phyloP scores from a whole-genome alignment of 805 yeast species.

The Saccharomycopsis fermentans region DNA sequence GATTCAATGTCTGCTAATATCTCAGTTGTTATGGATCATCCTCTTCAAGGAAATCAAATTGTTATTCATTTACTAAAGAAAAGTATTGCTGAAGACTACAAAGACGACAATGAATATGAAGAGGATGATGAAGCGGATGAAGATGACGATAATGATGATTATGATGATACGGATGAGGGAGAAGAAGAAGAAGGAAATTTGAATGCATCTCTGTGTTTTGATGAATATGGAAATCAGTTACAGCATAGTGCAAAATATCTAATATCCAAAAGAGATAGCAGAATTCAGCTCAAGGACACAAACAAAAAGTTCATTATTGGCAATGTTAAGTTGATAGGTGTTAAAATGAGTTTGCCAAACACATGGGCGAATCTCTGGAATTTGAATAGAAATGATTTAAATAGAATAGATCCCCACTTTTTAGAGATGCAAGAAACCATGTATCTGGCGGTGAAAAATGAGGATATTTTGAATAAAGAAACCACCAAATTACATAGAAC shows the following conservation, averaged over 20 bases:
- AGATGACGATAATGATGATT: neutral
- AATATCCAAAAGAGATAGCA: conserved; percentile 2
- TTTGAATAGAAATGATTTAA: conserved; percentile 8
- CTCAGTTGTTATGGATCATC: conserved; percentile 18
- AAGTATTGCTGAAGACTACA: neutral
- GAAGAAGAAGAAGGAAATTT: neutral
- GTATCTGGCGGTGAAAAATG: conserved; percentile 12
- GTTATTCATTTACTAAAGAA: conserved; percentile 17
- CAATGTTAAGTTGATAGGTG: conserved; percentile 11
- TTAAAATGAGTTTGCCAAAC: conserved; percentile 12
- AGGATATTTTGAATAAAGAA: conserved; percentile 8
- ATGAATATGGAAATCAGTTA: neutral
- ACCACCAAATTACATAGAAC: conserved; percentile 14
- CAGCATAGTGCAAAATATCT: neutral
- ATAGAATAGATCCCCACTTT: conserved; percentile 3
- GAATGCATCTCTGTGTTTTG: neutral
- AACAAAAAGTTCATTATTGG: conserved; percentile 10
- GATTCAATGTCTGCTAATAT: conserved; percentile 14
- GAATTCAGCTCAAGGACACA: neutral
- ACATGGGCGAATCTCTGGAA: conserved; percentile 16
- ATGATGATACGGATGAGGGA: neutral
- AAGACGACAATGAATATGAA: neutral
- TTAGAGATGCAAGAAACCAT: conserved; percentile 14
- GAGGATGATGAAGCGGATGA: conserved; percentile 7
- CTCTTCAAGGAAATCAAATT: conserved; percentile 17